Evolutionary conservation across 2,329 filamentous ascomycete species (phyloP).

Genomic region (Xylaria hypoxylon): DNA sequence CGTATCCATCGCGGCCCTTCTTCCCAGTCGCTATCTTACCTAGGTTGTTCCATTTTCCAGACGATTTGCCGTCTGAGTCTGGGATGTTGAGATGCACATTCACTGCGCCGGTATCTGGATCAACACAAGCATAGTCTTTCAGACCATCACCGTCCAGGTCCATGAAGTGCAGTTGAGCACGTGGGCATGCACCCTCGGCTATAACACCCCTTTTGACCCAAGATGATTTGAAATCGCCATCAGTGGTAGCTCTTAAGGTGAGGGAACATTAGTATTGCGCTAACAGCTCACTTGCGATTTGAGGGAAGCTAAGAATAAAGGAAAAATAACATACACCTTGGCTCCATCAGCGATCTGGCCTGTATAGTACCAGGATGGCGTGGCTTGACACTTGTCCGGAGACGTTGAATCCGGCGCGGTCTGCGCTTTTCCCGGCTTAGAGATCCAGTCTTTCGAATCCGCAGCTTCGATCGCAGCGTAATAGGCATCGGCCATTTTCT

Average conservation of each 20-base stretch:
- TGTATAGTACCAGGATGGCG: neutral
- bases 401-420: neutral
- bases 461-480: conserved; percentile 12
- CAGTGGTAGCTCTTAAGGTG: neutral
- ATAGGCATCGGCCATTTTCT: conserved; percentile 12
- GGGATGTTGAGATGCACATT: conserved; percentile 6
- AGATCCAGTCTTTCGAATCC: conserved; percentile 12
- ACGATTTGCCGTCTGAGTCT: conserved; percentile 10
- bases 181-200: neutral
- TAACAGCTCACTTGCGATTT: no score
- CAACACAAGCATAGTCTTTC: conserved; percentile 22
- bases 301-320: neutral
- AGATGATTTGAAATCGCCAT: conserved; percentile 10
- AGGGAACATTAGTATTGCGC: neutral
- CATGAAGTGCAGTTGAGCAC: conserved; percentile 12
- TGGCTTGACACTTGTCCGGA: neutral
- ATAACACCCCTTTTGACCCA: conserved; percentile 1
- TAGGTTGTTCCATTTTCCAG: neutral
- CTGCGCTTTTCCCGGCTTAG: neutral
- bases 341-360: neutral
- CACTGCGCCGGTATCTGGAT: neutral
- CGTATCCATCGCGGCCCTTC: conserved; percentile 1
- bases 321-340: neutral
- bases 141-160: conserved; percentile 22
- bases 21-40: conserved; percentile 4